Evolutionary conservation across 2,329 filamentous ascomycete species (phyloP).

Genomic region (Paracorniculantispora psalliotae): DNA sequence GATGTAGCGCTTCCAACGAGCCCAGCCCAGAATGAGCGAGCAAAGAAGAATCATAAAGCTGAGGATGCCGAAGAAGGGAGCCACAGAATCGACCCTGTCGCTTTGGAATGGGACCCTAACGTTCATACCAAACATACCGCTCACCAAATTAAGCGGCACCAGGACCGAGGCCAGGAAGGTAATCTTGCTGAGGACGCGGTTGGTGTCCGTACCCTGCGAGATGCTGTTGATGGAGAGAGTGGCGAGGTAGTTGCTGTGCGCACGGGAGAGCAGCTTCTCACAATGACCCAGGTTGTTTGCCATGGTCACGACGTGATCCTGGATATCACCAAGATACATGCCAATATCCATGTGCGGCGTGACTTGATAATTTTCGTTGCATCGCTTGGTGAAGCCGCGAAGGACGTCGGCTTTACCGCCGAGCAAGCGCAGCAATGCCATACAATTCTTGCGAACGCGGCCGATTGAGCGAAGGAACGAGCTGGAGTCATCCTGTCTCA

Average conservation of each 20-base stretch:
- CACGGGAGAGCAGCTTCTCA: constrained; percentile 92
- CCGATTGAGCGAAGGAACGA: constrained; percentile 84
- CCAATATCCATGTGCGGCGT: constrained; percentile 95
- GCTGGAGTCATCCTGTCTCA: constrained; percentile 83
- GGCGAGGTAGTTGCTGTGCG: constrained; percentile 93
- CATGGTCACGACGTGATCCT: constrained; percentile 99
- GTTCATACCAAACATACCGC: constrained; percentile 85
- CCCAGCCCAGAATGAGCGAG: constrained; percentile 39
- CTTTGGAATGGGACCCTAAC: constrained; percentile 63
- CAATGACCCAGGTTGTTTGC: constrained; percentile 94
- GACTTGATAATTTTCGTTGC: constrained; percentile 94
- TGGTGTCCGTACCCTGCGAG: constrained; percentile 79
- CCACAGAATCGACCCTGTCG: constrained; percentile 45
- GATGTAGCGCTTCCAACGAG: constrained; percentile 44
- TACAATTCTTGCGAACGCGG: constrained; percentile 86
- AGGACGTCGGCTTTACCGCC: constrained; percentile 98
- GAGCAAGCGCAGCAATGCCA: constrained; percentile 85
- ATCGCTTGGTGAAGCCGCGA: constrained; percentile 94
- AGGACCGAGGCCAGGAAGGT: constrained; percentile 90
- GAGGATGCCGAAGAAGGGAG: constrained; percentile 49
- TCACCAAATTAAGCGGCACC: constrained; percentile 92
- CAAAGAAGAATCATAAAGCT: constrained; percentile 50
- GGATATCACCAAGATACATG: constrained; percentile 93
- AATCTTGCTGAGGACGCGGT: constrained; percentile 88
- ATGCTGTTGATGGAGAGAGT: constrained; percentile 92